These are phyloP conservation scores for Boletus eberwhitei DNA, from an alignment of 768 basidiomycete genomes.

Conservation along the genomic window DNA sequence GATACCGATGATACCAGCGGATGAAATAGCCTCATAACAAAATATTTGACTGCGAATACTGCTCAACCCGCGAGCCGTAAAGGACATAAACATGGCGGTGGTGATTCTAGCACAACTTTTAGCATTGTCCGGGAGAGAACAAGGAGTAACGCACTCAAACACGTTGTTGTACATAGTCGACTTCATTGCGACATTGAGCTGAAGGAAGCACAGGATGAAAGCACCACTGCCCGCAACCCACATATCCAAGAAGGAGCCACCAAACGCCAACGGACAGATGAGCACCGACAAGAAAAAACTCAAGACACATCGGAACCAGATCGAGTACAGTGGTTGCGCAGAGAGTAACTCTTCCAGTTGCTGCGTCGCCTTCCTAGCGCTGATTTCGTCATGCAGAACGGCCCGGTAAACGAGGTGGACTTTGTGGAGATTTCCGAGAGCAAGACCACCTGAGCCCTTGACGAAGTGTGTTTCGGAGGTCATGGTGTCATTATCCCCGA, in stretches of 20 bases:
- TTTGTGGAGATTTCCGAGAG: conserved; percentile 80
- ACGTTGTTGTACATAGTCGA: conserved; percentile 85
- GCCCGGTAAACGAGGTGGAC: conserved; percentile 82
- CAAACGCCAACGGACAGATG: conserved; percentile 84
- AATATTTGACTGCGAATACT: conserved; percentile 75
- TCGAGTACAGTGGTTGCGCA: conserved; percentile 61
- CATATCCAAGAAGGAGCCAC: conserved; percentile 82
- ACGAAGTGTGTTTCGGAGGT: conserved; percentile 88
- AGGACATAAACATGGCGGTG: conserved; percentile 77
- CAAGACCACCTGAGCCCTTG: conserved; percentile 71
- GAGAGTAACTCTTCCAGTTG: conserved; percentile 62
- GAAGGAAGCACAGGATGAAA: conserved; percentile 63
- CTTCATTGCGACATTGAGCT: conserved; percentile 70
- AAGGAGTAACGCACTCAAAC: conserved; percentile 61
- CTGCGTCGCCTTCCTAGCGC: conserved; percentile 69
- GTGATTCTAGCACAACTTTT: conserved; percentile 57
- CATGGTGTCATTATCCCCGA: conserved; percentile 86
- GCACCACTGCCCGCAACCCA: conserved; percentile 74
- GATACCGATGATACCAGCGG: conserved; percentile 82
- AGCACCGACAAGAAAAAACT: conserved; percentile 70
- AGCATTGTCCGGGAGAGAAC: conserved; percentile 1
- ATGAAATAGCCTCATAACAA: conserved; percentile 91
- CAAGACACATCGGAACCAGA: conserved; percentile 58
- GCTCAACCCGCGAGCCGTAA: conserved; percentile 76
- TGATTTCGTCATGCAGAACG: conserved; percentile 91